Conservation (phyloP, 345 rosid species). For the Kernera saxatilis region DNA sequence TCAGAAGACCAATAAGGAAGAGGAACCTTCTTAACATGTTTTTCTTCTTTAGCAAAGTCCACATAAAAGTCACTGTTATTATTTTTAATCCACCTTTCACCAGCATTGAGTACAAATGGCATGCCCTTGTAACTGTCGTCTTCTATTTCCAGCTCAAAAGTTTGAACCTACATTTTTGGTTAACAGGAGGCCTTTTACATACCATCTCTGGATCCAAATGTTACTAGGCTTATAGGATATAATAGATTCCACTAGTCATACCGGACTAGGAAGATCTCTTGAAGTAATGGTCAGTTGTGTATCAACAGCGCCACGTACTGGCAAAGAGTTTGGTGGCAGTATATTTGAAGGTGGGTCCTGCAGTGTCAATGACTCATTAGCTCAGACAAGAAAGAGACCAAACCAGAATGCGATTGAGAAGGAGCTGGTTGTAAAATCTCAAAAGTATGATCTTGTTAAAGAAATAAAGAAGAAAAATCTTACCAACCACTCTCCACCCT, state of each 20-base stretch:
- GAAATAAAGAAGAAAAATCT: constrained; percentile 29
- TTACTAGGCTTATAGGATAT: background rate
- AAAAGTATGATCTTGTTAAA: constrained; percentile 10
- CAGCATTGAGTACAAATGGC: constrained; percentile 80
- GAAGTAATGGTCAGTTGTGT: constrained; percentile 44
- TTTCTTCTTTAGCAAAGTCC: constrained; percentile 46
- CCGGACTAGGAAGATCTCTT: constrained; percentile 60
- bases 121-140: constrained; percentile 73
- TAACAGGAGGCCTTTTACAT: constrained; percentile 11
- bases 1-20: constrained; percentile 15
- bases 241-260: constrained; percentile 23
- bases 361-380: constrained; percentile 30
- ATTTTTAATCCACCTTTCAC: constrained; percentile 81
- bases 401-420: constrained; percentile 2
- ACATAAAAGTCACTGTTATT: constrained; percentile 71
- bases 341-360: constrained; percentile 74
- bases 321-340: constrained; percentile 74
- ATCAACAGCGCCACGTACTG: constrained; percentile 50
- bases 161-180: constrained; percentile 60
- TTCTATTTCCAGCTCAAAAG: constrained; percentile 63
- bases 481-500: constrained; percentile 91
- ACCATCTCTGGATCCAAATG: constrained; percentile 19
- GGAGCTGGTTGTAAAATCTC: background rate
- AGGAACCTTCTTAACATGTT: constrained; percentile 68
- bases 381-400: constrained; percentile 11